Evolutionary conservation across 176 grass and related monocot genomes (phyloP).

Genomic region (Hyparrhenia diplandra): DNA sequence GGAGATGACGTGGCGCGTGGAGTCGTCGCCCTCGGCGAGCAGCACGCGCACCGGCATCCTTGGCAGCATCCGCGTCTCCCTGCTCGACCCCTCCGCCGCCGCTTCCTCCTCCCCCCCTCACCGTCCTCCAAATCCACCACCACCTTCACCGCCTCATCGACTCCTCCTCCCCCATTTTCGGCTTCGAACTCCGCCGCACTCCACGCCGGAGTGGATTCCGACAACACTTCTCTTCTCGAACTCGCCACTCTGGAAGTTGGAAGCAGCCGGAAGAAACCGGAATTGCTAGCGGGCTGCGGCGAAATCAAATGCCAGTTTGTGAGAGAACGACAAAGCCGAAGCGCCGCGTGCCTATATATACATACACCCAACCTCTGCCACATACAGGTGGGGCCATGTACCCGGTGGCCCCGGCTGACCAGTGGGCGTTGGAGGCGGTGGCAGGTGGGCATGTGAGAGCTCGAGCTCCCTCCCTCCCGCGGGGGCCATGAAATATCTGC

Average conservation of each 20-base stretch:
- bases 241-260: conserved; percentile 22
- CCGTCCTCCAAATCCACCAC: conserved; percentile 41
- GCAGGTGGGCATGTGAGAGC: conserved; percentile 8
- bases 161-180: conserved; percentile 22
- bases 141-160: conserved; percentile 21
- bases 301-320: conserved; percentile 25
- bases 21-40: conserved; percentile 96
- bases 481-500: conserved; percentile 42
- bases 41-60: conserved; percentile 87
- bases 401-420: rapidly evolving
- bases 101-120: conserved; percentile 20
- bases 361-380: background rate
- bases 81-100: background rate
- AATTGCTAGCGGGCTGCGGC: background rate
- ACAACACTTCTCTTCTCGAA: background rate
- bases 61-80: conserved; percentile 59
- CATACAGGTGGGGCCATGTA: conserved; percentile 12
- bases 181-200: background rate
- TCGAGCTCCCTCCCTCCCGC: background rate
- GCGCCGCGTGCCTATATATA: background rate
- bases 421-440: background rate
- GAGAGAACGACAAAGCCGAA: conserved; percentile 13
- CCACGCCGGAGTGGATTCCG: background rate
- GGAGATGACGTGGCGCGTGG: conserved; percentile 91
- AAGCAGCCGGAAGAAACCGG: background rate